Base-by-base conservation (phyloP, 306 rosid species). In the Hippophae gyantsensis region DNA sequence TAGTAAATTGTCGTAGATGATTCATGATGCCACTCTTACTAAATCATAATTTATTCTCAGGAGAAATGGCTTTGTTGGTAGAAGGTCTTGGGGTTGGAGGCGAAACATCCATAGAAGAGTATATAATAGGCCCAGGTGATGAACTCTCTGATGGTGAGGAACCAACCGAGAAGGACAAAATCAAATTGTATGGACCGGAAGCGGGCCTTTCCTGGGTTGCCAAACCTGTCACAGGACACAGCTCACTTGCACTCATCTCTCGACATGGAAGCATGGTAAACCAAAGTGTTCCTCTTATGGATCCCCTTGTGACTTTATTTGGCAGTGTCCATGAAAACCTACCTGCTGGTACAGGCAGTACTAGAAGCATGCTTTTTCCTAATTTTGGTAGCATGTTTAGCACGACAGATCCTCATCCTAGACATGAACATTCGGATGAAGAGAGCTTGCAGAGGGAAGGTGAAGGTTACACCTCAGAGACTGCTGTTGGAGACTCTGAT, bases 121-220 rank as follows among this genome's bases (percentile, higher is more conserved):
- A 87, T 74, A 75, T 84, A 66, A 84, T 87, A 70, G 90, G 84
- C 56, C 84, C 86, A 43, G 86, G 69, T 56, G 92, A 84, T 59
- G 94, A 81, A 32, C 66, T 51, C 40, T 68, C 8, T 2, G 83
- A 83, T 60, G 83, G 72, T 67, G 75, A 71, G 14, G 86, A 82
- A 52, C 61, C 64, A 48, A 43, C 68, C 69, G 85, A 74, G 11
- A 85, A 83, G 70, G 95, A 85, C 55, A 89, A 80, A 73, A 68
- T 89, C 58, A 76, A 73, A 58, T 72, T 89, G 61, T 89, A 89
- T 68, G 97, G 97, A 73, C 81, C 97, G 25, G 81, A 80, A 75
- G 85, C 71, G 10, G 95, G 97, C 54, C 90, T 83, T 64, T 83
- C 94, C 27, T 89, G 97, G 97, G 74, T 85, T 68, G 97, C 95